Conservation (phyloP, 331 rosid genomes). For the Phaseolus coccineus region DNA sequence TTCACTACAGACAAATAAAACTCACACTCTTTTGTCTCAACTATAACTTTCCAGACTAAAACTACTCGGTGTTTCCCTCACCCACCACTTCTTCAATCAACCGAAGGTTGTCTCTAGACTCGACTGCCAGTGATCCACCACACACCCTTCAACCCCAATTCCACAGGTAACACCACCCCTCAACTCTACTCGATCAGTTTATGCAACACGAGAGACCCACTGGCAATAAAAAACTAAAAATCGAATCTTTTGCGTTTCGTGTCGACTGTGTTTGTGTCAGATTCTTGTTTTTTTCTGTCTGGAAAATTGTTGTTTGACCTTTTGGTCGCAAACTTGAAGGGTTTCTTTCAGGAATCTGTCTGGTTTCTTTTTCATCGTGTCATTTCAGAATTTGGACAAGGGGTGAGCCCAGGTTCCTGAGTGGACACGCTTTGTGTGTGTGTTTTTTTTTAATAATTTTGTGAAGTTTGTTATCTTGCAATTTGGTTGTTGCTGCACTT, state of each 20-base stretch:
- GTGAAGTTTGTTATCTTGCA: slow-evolving; percentile 20
- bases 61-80: slow-evolving; percentile 22
- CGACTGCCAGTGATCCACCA: slow-evolving; percentile 31
- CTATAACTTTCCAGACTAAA: slow-evolving; percentile 37
- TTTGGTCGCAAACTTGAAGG: slow-evolving; percentile 26
- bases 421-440: background rate
- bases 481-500: slow-evolving; percentile 35
- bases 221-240: slow-evolving; percentile 16
- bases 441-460: background rate
- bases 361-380: slow-evolving; percentile 6
- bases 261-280: slow-evolving; percentile 43
- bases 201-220: slow-evolving; percentile 14
- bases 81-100: slow-evolving; percentile 30
- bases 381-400: background rate
- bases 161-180: slow-evolving; percentile 48
- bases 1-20: slow-evolving; percentile 35
- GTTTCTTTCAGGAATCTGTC: slow-evolving; percentile 23
- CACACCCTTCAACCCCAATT: slow-evolving; percentile 34
- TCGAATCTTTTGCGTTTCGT: slow-evolving; percentile 37
- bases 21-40: slow-evolving; percentile 37
- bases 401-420: slow-evolving; percentile 9
- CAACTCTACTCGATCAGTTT: slow-evolving; percentile 10
- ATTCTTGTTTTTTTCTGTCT: background rate
- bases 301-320: background rate
- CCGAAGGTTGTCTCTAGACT: slow-evolving; percentile 8